These are phyloP conservation scores for Leccinellum rugosiceps DNA, from an alignment of 768 basidiomycete species.

Conservation along the genomic window DNA sequence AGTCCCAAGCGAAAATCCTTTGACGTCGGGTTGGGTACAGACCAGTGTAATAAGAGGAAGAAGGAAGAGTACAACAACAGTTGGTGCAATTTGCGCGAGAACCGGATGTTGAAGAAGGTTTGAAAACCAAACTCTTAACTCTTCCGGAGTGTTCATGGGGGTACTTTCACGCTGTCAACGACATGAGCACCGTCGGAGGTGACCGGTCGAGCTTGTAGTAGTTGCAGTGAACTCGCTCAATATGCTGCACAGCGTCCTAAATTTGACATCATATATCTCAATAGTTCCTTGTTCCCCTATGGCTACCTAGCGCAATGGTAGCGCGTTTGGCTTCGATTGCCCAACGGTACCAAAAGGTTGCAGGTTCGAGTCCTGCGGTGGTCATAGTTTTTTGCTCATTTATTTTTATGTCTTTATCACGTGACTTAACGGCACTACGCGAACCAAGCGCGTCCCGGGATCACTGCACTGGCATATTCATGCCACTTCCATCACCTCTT, in stretches of 20 bases:
- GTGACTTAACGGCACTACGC: slow-evolving; percentile 18
- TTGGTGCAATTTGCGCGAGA: slow-evolving; percentile 52
- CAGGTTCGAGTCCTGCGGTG: slow-evolving; percentile 96
- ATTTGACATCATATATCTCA: background rate
- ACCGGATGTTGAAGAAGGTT: slow-evolving; percentile 36
- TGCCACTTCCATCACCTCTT: background rate
- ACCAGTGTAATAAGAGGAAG: slow-evolving; percentile 36
- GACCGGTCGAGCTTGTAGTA: slow-evolving; percentile 12
- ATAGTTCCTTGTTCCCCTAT: background rate
- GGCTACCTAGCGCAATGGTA: slow-evolving; percentile 92
- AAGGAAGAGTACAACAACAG: slow-evolving; percentile 51
- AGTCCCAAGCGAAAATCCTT: slow-evolving; percentile 28
- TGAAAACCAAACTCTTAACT: slow-evolving; percentile 38
- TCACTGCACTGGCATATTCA: no score
- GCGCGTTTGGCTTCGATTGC: slow-evolving; percentile 93
- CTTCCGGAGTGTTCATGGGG: slow-evolving; percentile 47
- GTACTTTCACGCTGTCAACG: slow-evolving; percentile 26
- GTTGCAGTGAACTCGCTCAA: slow-evolving; percentile 20
- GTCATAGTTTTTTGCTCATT: slow-evolving; percentile 43
- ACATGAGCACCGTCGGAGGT: slow-evolving; percentile 25
- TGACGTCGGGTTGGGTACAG: slow-evolving; percentile 27
- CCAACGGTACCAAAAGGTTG: slow-evolving; percentile 83
- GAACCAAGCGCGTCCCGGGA: slow-evolving; percentile 3
- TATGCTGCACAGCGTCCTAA: slow-evolving; percentile 2
- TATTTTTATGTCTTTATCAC: slow-evolving; percentile 7